Base-by-base conservation (phyloP, 2,329 filamentous ascomycete species). In the Capronia epimyces region DNA sequence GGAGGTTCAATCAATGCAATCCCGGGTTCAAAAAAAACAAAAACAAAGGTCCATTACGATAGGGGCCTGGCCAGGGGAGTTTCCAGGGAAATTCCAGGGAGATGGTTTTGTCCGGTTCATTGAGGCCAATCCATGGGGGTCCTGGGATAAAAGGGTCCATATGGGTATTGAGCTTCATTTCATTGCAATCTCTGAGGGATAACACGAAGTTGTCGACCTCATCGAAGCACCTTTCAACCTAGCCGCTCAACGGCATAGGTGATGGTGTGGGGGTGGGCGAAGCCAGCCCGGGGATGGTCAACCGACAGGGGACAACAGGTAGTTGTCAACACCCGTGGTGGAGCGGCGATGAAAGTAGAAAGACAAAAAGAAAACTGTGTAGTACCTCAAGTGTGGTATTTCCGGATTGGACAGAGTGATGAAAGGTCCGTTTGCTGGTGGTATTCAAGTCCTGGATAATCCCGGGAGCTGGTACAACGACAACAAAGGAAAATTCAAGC, bases 401-500 rank as follows among this genome's bases (percentile, higher is more conserved):
- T 37, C 34, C 34, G 12, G 34, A 20, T 37, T 20, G 34, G 20
- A 37, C 3, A 18, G 18, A 20, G 34, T 37, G 34, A 7, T 37
- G 34, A 37, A 15, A 37, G 18, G 13, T 18, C 34, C 7, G 34
- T 37, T 37, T n/a, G 18, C 18, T 5, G 15, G 8, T 25, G 8
- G 18, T 21, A 15, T 18, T 41, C 15, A 27, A 41, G 31, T 40
- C 32, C 32, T 25, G 45, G 15, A 13, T 41, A n/a, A 20, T 42
- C 31, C n/a, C 22, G 18, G 49, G 49, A 40, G 34, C n/a, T 34
- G 48, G 21, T 43, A 22, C 18, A 32, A 21, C 34, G 37, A 40
- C 43, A 37, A 40, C 39, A 37, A 32, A 42, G 50, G 27, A 36
- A 20, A 24, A 34, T 39, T 29, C 43, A 43, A 44, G 22, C n/a